A percentile compares a stretch with the other conserved stretches of the same genome.
These are phyloP conservation scores for Artemisia tridentata DNA, from an alignment of 129 eudicot genomes.

Conservation along the genomic window DNA sequence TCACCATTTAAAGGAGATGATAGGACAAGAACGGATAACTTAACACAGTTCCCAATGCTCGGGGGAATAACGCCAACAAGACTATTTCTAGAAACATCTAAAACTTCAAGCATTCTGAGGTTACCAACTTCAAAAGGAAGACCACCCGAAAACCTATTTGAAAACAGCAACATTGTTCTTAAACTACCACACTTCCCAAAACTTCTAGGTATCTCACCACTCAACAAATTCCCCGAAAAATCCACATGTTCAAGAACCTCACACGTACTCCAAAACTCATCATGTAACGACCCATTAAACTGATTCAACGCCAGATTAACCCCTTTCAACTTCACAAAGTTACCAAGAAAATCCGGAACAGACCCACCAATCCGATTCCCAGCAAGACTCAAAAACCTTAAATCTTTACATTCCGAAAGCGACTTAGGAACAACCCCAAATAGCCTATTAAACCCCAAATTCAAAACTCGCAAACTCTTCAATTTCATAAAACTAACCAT, in stretches of 20 bases:
- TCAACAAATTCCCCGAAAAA: constrained; percentile 46
- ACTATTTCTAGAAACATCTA: constrained; percentile 57
- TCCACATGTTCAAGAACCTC: constrained; percentile 53
- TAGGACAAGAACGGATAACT: constrained; percentile 47
- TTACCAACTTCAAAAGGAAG: constrained; percentile 54
- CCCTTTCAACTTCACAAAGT: constrained; percentile 40
- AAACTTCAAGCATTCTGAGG: constrained; percentile 52
- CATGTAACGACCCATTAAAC: constrained; percentile 41
- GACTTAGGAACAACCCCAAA: constrained; percentile 52
- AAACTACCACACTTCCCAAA: constrained; percentile 46
- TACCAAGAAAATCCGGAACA: constrained; percentile 53
- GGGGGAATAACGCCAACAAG: constrained; percentile 43
- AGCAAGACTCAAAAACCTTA: constrained; percentile 44
- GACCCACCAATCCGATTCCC: constrained; percentile 43
- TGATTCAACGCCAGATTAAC: constrained; percentile 52
- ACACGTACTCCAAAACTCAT: constrained; percentile 43
- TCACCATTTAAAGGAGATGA: constrained; percentile 27
- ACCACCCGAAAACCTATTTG: constrained; percentile 47
- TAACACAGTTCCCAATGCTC: constrained; percentile 39
- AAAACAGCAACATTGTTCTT: constrained; percentile 55
- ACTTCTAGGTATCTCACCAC: constrained; percentile 46
- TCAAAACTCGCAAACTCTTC: constrained; percentile 59
- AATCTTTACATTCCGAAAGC: constrained; percentile 39
- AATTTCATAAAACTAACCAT: constrained; percentile 35
- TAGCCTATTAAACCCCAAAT: constrained; percentile 49